Percentiles rank a stretch among this genome's conserved stretches.
These are phyloP conservation scores for Globisporangium takayamanum DNA, from an alignment of 352 stramenopile species.

Conservation along the genomic window DNA sequence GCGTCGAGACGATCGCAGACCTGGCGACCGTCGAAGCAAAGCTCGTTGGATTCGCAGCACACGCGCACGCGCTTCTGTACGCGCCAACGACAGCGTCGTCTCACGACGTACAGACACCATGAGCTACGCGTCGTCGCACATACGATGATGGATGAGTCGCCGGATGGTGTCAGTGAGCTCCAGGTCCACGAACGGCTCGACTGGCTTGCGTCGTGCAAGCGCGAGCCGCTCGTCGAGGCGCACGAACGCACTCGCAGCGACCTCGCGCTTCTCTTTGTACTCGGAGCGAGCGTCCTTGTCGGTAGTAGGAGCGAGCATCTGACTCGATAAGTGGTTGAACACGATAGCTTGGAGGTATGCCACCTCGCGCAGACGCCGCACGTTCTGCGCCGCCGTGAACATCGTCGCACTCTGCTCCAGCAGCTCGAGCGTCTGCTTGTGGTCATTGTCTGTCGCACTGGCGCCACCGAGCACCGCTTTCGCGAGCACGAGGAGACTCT, in stretches of 20 bases:
- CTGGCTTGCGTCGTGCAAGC: constrained; percentile 13
- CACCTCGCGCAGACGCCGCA: constrained; percentile 31
- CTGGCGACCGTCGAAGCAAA: constrained; percentile 43
- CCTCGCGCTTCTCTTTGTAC: constrained; percentile 11
- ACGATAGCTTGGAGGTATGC: constrained; percentile 35
- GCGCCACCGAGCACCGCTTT: constrained; percentile 36
- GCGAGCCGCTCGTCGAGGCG: constrained; percentile 22
- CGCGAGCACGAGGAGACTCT: constrained; percentile 49
- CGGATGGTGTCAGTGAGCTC: constrained; percentile 17
- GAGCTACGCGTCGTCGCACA: constrained; percentile 13
- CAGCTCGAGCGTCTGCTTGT: constrained; percentile 12
- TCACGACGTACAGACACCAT: too few species aligned
- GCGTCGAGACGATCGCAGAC: constrained; percentile 17
- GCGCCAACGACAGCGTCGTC: too few species aligned
- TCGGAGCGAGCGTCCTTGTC: background rate
- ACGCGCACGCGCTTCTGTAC: too few species aligned
- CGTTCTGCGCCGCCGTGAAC: constrained; percentile 29
- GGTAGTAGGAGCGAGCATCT: background rate
- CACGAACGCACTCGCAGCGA: constrained; percentile 24
- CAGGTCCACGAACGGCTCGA: constrained; percentile 32
- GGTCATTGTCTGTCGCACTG: constrained; percentile 1
- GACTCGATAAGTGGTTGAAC: constrained; percentile 23
- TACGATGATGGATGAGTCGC: constrained; percentile 6
- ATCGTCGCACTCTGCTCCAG: constrained; percentile 24
- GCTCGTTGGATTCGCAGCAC: constrained; percentile 31